Conservation (phyloP, 1,139 yeast species). For the Scheffersomyces titani region DNA sequence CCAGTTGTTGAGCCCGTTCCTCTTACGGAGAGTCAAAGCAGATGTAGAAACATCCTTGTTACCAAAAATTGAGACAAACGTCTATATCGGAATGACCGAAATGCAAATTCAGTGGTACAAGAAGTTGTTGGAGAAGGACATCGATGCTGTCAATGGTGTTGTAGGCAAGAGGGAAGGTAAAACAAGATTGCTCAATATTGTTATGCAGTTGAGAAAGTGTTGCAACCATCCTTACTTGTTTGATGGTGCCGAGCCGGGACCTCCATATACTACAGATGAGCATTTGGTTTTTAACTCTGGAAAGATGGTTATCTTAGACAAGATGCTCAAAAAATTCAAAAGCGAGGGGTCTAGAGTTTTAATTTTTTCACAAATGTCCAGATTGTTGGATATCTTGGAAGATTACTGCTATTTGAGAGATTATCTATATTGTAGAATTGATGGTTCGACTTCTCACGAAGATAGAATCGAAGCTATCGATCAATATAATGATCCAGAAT, state of each 20-base stretch:
- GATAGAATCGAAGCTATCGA: slow-evolving; percentile 92
- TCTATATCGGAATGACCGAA: slow-evolving; percentile 90
- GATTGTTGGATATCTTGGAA: slow-evolving; percentile 86
- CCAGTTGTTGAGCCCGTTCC: slow-evolving; percentile 81
- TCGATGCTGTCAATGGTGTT: slow-evolving; percentile 94
- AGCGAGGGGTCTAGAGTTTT: slow-evolving; percentile 85
- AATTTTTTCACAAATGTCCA: slow-evolving; percentile 93
- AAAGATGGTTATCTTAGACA: slow-evolving; percentile 87
- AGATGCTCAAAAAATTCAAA: slow-evolving; percentile 69
- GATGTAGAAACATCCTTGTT: slow-evolving; percentile 90
- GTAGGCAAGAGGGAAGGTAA: slow-evolving; percentile 88
- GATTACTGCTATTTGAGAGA: slow-evolving; percentile 88
- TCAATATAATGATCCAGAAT: slow-evolving; percentile 81
- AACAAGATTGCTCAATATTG: slow-evolving; percentile 85
- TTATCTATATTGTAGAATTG: slow-evolving; percentile 87
- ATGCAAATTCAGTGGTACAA: slow-evolving; percentile 95
- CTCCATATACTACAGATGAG: slow-evolving; percentile 96
- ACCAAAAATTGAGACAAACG: slow-evolving; percentile 87
- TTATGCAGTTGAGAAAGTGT: slow-evolving; percentile 95
- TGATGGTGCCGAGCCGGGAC: slow-evolving; percentile 99
- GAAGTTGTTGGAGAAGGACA: slow-evolving; percentile 84
- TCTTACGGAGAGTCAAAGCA: slow-evolving; percentile 83
- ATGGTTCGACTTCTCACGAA: slow-evolving; percentile 92
- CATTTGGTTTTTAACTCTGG: slow-evolving; percentile 87
- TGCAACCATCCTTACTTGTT: slow-evolving; percentile 96